Percentiles rank a stretch among this genome's conserved stretches.
phyloP scores from a whole-genome alignment of 306 rosid species.

The Quercus glauca region DNA sequence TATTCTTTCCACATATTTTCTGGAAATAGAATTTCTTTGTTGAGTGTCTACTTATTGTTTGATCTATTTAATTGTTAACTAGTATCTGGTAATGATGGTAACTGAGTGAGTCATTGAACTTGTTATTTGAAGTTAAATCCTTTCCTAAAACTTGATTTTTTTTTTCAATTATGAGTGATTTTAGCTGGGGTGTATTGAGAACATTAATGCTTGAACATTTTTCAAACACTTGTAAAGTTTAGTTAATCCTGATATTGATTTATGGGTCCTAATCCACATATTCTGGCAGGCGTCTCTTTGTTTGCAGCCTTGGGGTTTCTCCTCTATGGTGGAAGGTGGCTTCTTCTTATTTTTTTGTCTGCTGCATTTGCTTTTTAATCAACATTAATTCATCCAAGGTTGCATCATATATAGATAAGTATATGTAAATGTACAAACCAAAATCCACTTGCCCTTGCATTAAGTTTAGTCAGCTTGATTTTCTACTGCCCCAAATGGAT shows the following conservation, averaged over 20 bases:
- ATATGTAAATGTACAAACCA: neutral
- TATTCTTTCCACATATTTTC: too few species aligned
- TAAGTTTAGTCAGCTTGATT: neutral
- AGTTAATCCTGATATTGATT: conserved; percentile 11
- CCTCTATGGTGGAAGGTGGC: conserved; percentile 92
- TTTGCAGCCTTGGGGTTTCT: conserved; percentile 95
- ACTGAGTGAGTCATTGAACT: too few species aligned
- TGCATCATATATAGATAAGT: conserved; percentile 5
- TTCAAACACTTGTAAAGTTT: neutral
- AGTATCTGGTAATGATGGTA: too few species aligned
- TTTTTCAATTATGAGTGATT: too few species aligned
- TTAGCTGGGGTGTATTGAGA: too few species aligned
- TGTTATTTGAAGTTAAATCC: too few species aligned
- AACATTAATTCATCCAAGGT: conserved; percentile 8
- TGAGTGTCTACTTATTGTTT: too few species aligned
- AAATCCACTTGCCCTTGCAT: neutral
- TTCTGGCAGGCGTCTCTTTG: conserved; percentile 71
- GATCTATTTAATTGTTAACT: too few species aligned
- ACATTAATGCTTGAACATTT: too few species aligned
- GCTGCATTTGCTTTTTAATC: conserved; percentile 7
- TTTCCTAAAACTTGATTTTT: too few species aligned
- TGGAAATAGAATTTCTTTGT: too few species aligned
- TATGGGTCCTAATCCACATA: conserved; percentile 10
- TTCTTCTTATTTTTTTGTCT: conserved; percentile 17
- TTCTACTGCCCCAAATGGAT: neutral